phyloP scores from a whole-genome alignment of 345 rosid species.

The Theobroma cacao region DNA sequence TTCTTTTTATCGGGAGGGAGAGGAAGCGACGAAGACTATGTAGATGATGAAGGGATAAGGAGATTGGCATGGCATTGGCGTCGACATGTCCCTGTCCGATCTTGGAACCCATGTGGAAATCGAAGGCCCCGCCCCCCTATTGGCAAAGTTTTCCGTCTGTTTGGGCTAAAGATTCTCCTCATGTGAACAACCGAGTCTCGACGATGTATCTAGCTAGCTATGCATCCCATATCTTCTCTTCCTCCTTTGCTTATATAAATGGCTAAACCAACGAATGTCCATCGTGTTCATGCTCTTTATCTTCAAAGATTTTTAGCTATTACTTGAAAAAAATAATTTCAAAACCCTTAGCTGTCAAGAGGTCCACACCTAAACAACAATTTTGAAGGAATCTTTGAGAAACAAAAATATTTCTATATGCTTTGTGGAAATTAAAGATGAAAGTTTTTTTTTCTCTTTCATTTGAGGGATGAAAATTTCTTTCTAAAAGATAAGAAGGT shows the following conservation, averaged over 20 bases:
- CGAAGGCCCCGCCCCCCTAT: background rate
- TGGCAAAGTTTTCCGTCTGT: constrained; percentile 15
- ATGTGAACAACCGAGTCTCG: constrained; percentile 9
- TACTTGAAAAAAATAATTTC: no score
- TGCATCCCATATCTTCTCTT: background rate
- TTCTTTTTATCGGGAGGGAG: background rate
- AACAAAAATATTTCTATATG: background rate
- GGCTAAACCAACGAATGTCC: background rate
- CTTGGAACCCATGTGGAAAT: constrained; percentile 9
- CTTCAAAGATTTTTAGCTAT: background rate
- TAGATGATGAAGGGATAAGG: constrained; percentile 33
- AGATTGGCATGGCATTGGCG: constrained; percentile 41
- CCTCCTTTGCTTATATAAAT: background rate
- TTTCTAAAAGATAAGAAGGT: background rate
- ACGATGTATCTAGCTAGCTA: background rate
- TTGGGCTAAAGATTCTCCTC: background rate
- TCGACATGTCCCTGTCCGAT: constrained; percentile 31
- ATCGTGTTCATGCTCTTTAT: background rate
- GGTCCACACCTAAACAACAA: background rate
- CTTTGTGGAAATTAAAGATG: background rate
- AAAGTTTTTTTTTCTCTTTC: no score
- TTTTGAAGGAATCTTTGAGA: background rate
- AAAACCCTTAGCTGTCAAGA: background rate
- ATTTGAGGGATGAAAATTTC: background rate
- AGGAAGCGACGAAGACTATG: background rate